Base-by-base conservation (phyloP, 805 yeast genomes). In the Dipodascopsis uninucleata region DNA sequence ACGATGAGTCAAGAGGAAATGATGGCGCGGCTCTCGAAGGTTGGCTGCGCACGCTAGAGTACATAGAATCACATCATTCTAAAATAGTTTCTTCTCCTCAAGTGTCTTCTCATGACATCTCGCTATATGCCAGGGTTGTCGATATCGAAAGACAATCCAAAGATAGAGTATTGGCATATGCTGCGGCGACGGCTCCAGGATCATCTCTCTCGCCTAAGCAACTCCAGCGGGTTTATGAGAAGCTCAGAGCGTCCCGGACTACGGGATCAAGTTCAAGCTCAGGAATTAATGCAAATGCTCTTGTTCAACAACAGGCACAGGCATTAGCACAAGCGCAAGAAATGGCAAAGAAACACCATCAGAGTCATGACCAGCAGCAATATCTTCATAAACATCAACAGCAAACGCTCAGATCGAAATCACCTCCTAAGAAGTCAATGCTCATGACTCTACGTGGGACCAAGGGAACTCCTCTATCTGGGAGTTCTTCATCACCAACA, bases 81-180 rank as follows among this genome's bases (percentile, higher is more conserved):
- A 46, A 40, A 37, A 51, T 67, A 25, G 59, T 61, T 28, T 58
- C 61, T 31, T 32, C 56, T 8, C 60, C 66, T 17, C 66, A 66
- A 22, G 52, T 54, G n/a, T 52, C 61, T 14, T 60, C 62, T 23
- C 59, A 58, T 22, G 70, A 67, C 43, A 61, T 62, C 47, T 47
- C 61, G 23, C 53, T 67, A 36, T 56, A 65, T 51, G 57, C 64
- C 29, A 61, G 66, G 33, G 61, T 67, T 43, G 56, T 58, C 48
- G 71, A 67, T 49, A 63, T 67, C 33, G 70, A 67, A 55, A 62
- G 66, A 28, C 71, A 67, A 56, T 66, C 69, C 50, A 60, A 57
- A 28, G 71, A 68, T 39, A 56, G 70, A 20, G 66, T 67, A 18
- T 36, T 20, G 28, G 23, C 53, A 14, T 49, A 45, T 21, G 50